phyloP scores from a whole-genome alignment of 2,329 filamentous ascomycete genomes.

The Basipetospora chlamydospora region DNA sequence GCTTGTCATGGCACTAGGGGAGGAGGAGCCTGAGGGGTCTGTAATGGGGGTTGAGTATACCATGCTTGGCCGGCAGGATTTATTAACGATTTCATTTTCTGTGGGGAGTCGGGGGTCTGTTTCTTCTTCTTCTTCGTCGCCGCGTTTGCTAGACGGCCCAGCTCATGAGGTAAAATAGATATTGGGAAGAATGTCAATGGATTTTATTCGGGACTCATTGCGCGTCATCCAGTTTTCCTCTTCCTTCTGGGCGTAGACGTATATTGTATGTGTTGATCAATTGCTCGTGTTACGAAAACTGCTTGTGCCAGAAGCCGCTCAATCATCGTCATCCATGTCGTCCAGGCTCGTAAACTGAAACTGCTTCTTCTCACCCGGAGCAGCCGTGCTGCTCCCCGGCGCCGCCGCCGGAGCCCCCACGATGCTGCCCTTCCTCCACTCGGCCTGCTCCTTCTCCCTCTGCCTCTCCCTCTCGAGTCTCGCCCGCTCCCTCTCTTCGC shows the following conservation, averaged over 20 bases:
- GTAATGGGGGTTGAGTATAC: too few species aligned
- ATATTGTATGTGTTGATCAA: not conserved
- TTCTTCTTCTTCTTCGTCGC: too few species aligned
- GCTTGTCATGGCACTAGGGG: too few species aligned
- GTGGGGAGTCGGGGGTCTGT: too few species aligned
- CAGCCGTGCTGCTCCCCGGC: slow-evolving; percentile 13
- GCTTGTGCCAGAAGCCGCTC: not conserved
- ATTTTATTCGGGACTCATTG: not conserved
- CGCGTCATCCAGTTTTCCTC: too few species aligned
- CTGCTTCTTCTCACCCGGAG: slow-evolving; percentile 30
- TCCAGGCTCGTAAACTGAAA: slow-evolving; percentile 41
- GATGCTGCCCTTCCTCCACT: slow-evolving; percentile 25
- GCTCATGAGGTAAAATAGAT: too few species aligned
- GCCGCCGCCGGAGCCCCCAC: slow-evolving; percentile 13
- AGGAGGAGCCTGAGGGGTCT: too few species aligned
- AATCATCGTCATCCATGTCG: slow-evolving; percentile 35
- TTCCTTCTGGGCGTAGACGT: too few species aligned
- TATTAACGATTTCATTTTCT: too few species aligned
- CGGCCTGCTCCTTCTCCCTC: slow-evolving; percentile 26
- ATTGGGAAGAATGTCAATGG: too few species aligned
- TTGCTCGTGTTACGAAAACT: not conserved
- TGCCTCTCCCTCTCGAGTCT: slow-evolving; percentile 27
- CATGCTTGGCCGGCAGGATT: too few species aligned
- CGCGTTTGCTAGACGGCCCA: too few species aligned
- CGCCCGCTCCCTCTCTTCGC: slow-evolving; percentile 23